These are phyloP conservation scores for Parastagonospora nodorum DNA, from an alignment of 2,329 filamentous ascomycete species.

Conservation along the genomic window DNA sequence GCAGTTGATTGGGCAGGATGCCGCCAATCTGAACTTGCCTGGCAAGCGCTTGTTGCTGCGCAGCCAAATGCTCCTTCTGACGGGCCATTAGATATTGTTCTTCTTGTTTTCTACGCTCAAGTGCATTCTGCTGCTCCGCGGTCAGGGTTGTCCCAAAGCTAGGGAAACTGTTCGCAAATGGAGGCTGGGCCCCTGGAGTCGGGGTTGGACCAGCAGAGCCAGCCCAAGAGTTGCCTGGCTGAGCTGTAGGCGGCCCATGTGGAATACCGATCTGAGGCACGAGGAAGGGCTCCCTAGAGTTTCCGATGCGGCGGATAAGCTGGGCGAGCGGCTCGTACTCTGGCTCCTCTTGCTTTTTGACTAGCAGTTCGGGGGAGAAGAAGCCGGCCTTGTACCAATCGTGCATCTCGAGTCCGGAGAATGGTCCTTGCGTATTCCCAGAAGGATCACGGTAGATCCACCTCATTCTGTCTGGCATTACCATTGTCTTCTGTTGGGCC, in stretches of 20 bases:
- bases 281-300: constrained; percentile 95
- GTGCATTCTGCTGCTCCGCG: constrained; percentile 95
- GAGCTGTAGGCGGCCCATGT: constrained; percentile 73
- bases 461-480: constrained; percentile 98
- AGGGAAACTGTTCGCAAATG: constrained; percentile 90
- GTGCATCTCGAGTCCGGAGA: constrained; percentile 97
- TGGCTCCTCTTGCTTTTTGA: constrained; percentile 90
- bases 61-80: constrained; percentile 89
- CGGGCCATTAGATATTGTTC: constrained; percentile 97
- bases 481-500: constrained; percentile 83
- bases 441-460: constrained; percentile 98
- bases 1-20: constrained; percentile 67
- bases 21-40: constrained; percentile 66
- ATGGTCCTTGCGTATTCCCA: constrained; percentile 89
- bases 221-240: constrained; percentile 52
- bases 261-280: constrained; percentile 96
- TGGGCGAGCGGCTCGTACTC: constrained; percentile 96
- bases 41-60: constrained; percentile 77
- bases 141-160: constrained; percentile 96
- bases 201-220: constrained; percentile 45
- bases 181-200: constrained; percentile 65
- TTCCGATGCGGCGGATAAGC: constrained; percentile 92
- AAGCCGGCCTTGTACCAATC: constrained; percentile 99
- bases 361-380: constrained; percentile 90
- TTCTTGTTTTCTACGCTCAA: constrained; percentile 95